These are phyloP conservation scores for Mycotypha africana DNA, from an alignment of 371 early-diverging fungal genomes.

Conservation along the genomic window DNA sequence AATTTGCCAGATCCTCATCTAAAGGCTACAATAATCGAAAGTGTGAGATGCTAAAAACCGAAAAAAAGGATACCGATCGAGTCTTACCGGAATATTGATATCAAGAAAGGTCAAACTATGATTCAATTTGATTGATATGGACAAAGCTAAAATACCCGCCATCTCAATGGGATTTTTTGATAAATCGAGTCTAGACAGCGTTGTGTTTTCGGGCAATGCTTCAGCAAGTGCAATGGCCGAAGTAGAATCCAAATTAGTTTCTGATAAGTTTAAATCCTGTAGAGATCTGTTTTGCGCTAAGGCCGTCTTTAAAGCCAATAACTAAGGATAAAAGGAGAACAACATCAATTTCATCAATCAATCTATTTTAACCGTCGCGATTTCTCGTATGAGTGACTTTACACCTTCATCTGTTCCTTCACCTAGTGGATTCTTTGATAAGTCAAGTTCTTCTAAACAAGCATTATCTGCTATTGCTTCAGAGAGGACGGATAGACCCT, in stretches of 20 bases:
- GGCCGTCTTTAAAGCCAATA: conserved; percentile 57
- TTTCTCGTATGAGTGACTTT: too few relatives aligned
- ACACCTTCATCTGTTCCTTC: conserved; percentile 43
- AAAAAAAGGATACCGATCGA: too few relatives aligned
- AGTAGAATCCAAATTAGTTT: conserved; percentile 56
- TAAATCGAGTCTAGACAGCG: conserved; percentile 65
- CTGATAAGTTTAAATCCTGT: conserved; percentile 55
- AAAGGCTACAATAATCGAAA: conserved; percentile 39
- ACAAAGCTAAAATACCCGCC: conserved; percentile 77
- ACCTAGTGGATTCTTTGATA: conserved; percentile 43
- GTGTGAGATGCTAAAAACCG: background rate
- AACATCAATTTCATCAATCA: too few relatives aligned
- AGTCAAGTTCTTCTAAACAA: conserved; percentile 35
- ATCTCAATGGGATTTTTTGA: conserved; percentile 73
- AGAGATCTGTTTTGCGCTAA: conserved; percentile 58
- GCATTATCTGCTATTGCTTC: conserved; percentile 47
- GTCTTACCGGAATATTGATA: conserved; percentile 60
- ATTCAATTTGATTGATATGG: conserved; percentile 75
- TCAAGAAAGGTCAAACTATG: conserved; percentile 69
- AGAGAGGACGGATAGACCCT: conserved; percentile 44
- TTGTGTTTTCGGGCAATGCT: conserved; percentile 63
- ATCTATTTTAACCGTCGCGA: too few relatives aligned
- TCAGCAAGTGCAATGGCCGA: conserved; percentile 78
- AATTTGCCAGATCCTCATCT: conserved; percentile 59
- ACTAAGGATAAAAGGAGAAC: conserved; percentile 28